Evolutionary conservation across 441 rosid genomes (phyloP).

Genomic region (Melastoma candidum): DNA sequence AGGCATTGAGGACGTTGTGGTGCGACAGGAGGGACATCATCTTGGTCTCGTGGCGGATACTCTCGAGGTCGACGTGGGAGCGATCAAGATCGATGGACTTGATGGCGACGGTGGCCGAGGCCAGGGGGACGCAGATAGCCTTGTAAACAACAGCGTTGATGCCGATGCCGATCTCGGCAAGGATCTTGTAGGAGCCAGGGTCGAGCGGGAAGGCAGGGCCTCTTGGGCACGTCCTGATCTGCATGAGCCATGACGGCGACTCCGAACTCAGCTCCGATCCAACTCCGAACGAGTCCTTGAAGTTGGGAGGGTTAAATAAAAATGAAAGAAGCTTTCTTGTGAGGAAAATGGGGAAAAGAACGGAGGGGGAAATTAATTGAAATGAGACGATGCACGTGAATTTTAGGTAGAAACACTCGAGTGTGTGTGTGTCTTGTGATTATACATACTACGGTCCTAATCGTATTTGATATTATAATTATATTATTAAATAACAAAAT

Average conservation of each 20-base stretch:
- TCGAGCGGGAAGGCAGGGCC: constrained; percentile 54
- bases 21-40: constrained; percentile 72
- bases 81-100: constrained; percentile 74
- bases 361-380: not conserved
- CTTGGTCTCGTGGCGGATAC: constrained; percentile 59
- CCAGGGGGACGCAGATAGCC: constrained; percentile 55
- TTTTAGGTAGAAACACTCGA: too few species aligned
- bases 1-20: constrained; percentile 65
- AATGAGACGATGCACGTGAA: constrained; percentile 35
- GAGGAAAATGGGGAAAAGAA: constrained; percentile 15
- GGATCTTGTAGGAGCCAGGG: constrained; percentile 42
- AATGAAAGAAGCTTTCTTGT: constrained; percentile 26
- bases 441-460: too few species aligned
- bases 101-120: constrained; percentile 53
- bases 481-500: too few species aligned
- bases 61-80: constrained; percentile 51
- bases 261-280: not conserved
- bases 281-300: not conserved
- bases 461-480: too few species aligned
- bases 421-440: too few species aligned
- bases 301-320: too few species aligned
- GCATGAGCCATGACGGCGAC: constrained; percentile 22
- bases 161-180: constrained; percentile 63
- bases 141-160: constrained; percentile 76
- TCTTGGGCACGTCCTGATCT: constrained; percentile 17